Base-by-base conservation (phyloP, 1,139 yeast species). In the Lodderomyces beijingensis region DNA sequence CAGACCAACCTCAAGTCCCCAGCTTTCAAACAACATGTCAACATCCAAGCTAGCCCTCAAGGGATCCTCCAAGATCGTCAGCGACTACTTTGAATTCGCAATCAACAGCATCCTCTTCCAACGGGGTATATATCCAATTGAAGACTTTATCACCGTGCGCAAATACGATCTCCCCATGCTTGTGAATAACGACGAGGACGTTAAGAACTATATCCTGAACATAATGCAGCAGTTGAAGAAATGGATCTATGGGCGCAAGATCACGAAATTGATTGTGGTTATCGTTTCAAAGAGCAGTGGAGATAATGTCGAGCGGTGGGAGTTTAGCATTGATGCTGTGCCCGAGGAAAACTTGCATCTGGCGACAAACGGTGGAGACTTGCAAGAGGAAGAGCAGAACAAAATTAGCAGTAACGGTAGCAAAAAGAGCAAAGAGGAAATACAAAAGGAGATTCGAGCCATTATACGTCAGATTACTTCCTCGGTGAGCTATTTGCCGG, bases 381-480 rank as follows among this genome's bases (percentile, higher is more conserved):
- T 30, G 25, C 7, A 75, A 70, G 44, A 44, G 72, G 1, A 64
- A 62, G 24, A 74, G 65, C 3, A 74, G 69, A 25, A 75, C 81
- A 5, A 89, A 83, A 46, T 65, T 62, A 36, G 94, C 87, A 16
- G 13, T 8, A 17, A 27, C 12, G 22, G 22, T 3, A 6, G 4
- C 4, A 33, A 25, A 6, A 75, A 70, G 44, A 44, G 73, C 1
- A 64, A 62, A 24, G 74, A 65, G 3, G 74, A 69, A 25, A 75
- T 82, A 5, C 89, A 83, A 46, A 65, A 62, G 37, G 94, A 88
- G 44, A 86, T 89, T 12, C 93, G 87, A 51, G 78, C 91, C 0
- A 79, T 89, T 15, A 79, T 89, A 30, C 74, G 96, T 30, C 97
- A 89, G 50, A 84, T 89, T 34, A 87, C 95, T 0, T 87, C 95